A percentile compares a stretch with the other conserved stretches of the same genome.
Evolutionary conservation across 768 basidiomycete genomes (phyloP).

Genomic region (Amanita inopinata): DNA sequence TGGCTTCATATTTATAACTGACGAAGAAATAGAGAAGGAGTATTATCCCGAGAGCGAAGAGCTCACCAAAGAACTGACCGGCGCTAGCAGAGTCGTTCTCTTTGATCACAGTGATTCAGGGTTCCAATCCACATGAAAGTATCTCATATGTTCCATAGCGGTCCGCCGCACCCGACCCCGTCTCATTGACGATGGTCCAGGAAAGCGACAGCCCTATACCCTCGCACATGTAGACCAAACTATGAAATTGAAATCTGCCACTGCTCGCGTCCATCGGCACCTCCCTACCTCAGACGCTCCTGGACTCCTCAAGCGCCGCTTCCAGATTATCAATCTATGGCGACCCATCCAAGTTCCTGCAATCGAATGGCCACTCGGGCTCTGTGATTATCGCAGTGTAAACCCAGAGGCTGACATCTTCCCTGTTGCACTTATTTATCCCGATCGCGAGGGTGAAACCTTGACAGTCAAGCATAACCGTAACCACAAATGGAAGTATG

Average conservation of each 20-base stretch:
- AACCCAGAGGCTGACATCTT: slow-evolving; percentile 30
- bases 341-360: slow-evolving; percentile 41
- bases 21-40: slow-evolving; percentile 38
- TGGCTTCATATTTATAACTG: slow-evolving; percentile 33
- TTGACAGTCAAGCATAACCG: slow-evolving; percentile 34
- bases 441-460: slow-evolving; percentile 44
- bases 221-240: slow-evolving; percentile 48
- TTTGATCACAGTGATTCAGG: slow-evolving; percentile 34
- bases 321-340: slow-evolving; percentile 57
- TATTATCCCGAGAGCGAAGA: slow-evolving; percentile 59
- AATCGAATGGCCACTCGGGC: slow-evolving; percentile 38
- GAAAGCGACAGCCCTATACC: slow-evolving; percentile 35
- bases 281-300: slow-evolving; percentile 36
- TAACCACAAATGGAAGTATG: slow-evolving; percentile 43
- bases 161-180: slow-evolving; percentile 34
- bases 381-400: slow-evolving; percentile 43
- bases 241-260: slow-evolving; percentile 26
- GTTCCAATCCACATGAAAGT: neutral
- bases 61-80: slow-evolving; percentile 48
- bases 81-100: slow-evolving; percentile 44
- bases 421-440: slow-evolving; percentile 35
- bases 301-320: slow-evolving; percentile 34
- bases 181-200: slow-evolving; percentile 22
- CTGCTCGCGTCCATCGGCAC: slow-evolving; percentile 39
- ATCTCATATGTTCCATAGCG: slow-evolving; percentile 18